These are phyloP conservation scores for Phytopythium oedochilum DNA, from an alignment of 352 stramenopile genomes.

Conservation along the genomic window DNA sequence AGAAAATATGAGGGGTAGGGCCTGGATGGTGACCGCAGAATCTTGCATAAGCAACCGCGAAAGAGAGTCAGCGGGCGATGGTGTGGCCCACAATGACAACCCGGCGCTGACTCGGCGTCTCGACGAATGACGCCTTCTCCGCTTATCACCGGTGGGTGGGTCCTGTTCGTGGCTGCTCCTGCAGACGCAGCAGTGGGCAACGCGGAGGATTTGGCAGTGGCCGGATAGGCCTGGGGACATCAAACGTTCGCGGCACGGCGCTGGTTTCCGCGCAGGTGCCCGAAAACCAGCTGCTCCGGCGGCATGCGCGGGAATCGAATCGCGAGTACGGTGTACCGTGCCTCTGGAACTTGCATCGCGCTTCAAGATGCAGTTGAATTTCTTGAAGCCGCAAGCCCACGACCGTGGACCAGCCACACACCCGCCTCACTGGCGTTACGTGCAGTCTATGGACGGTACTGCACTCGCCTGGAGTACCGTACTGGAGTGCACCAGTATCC, in stretches of 20 bases:
- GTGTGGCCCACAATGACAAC: background rate
- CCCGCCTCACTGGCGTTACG: background rate
- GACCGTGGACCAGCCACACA: background rate
- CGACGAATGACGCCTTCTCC: too few relatives aligned
- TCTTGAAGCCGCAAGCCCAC: background rate
- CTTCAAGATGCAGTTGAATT: background rate
- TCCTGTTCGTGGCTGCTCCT: too few relatives aligned
- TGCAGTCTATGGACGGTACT: too few relatives aligned
- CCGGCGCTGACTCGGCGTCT: too few relatives aligned
- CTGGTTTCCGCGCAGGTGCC: conserved; percentile 15
- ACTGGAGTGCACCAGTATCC: too few relatives aligned
- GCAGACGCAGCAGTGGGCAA: too few relatives aligned
- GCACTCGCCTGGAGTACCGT: too few relatives aligned
- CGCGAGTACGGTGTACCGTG: too few relatives aligned
- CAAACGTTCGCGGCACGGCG: conserved; percentile 4
- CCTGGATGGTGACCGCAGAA: background rate
- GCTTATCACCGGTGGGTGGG: too few relatives aligned
- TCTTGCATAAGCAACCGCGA: background rate
- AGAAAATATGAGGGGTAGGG: background rate
- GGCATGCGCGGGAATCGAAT: conserved; percentile 10
- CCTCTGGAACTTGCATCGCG: background rate
- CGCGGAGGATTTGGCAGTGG: too few relatives aligned
- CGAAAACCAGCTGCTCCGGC: conserved; percentile 22
- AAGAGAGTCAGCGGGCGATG: background rate
- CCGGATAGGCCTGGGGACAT: too few relatives aligned